Base-by-base conservation (phyloP, 1,284 basidiomycete species). In the Trametes sp. region DNA sequence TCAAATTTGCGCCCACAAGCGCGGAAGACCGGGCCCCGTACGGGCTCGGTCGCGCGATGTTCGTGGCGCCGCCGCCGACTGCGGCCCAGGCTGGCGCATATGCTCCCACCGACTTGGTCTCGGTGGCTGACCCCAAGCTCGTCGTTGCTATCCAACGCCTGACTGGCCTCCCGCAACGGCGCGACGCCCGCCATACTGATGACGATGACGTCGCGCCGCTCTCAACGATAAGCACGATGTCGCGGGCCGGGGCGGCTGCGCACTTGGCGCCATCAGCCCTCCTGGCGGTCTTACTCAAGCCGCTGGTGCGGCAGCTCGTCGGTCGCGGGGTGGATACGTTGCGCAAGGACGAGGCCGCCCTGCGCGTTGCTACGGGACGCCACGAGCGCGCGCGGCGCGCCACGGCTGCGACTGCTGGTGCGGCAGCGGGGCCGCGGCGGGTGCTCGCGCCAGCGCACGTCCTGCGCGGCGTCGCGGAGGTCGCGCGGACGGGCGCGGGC, bases 261-360 rank as follows among this genome's bases (percentile, higher is more conserved):
- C 67, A 69, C n/a, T 74, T 87, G 8, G 80, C 80, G 24, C 80
- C 84, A 11, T 74, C 76, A 60, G 84, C 83, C 5, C 62, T 82
- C 35, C 73, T 88, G 28, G 75, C 82, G 11, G 66, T 83, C 19
- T 69, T 75, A 11, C 70, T 78, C 29, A 75, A 76, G 61, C 67
- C 59, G 11, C 45, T 74, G 31, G 63, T 71, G 31, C 66, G 66
- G 13, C 56, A 67, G 28, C 64, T 75, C 42, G 61, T 73, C n/a
- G 58, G 54, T 16, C 51, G 69, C 21, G 74, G 71, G 2, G 36
- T 72, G 28, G 71, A 67, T 23, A 62, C 64, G 11, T 61, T 68
- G 28, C 69, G 66, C 13, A 57, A 67, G 31, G 74, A 74, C 62
- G 74, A 74, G 59, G 63, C 67, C 33, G 71, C 64, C 11, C 28